These are phyloP conservation scores for Phytophthora meadii DNA, from an alignment of 352 stramenopile species.

Conservation along the genomic window DNA sequence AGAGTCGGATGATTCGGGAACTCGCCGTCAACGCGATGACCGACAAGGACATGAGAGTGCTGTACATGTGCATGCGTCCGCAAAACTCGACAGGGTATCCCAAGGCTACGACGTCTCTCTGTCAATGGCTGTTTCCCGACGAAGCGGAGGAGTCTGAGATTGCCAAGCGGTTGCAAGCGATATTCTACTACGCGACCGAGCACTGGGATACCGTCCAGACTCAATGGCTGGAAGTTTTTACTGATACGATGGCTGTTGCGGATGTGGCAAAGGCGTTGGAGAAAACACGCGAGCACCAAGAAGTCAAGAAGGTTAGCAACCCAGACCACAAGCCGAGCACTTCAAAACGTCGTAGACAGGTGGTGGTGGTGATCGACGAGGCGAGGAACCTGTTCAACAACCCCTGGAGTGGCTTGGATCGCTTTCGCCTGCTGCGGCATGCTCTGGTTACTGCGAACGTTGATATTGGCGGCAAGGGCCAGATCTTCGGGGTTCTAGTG, in stretches of 20 bases:
- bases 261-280: neutral
- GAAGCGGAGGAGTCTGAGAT: neutral
- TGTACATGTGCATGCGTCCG: constrained; percentile 17
- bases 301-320: too few relatives aligned
- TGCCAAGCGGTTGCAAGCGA: neutral
- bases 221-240: constrained; percentile 13
- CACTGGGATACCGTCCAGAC: constrained; percentile 8
- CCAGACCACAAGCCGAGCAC: neutral
- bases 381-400: constrained; percentile 3
- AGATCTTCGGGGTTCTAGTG: constrained; percentile 18
- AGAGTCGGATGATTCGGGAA: constrained; percentile 18
- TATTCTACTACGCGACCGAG: constrained; percentile 1
- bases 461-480: neutral
- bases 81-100: constrained; percentile 18
- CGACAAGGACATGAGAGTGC: constrained; percentile 9
- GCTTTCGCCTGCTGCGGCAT: neutral
- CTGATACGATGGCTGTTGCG: neutral
- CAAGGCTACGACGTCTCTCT: neutral
- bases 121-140: constrained; percentile 16
- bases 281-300: too few relatives aligned
- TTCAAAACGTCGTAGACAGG: neutral
- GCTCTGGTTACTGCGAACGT: constrained; percentile 4
- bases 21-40: constrained; percentile 10
- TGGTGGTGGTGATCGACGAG: constrained; percentile 20
- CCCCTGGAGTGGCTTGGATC: neutral